Evolutionary conservation across 192 early-diverging fungal species (phyloP).

Genomic region (Spizellomyces sp.): DNA sequence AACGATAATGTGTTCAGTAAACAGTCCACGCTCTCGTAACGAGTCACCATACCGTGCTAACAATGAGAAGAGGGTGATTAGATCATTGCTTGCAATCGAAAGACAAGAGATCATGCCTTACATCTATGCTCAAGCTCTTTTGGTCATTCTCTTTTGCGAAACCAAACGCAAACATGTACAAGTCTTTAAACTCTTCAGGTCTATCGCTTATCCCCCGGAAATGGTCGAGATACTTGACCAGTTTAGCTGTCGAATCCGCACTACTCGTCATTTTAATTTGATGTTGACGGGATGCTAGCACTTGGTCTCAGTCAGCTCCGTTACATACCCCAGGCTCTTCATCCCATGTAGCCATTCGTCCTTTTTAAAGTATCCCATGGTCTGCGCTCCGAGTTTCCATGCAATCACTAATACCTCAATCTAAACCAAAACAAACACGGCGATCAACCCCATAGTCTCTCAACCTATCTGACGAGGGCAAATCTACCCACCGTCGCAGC

Average conservation of each 20-base stretch:
- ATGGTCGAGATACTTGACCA: not conserved
- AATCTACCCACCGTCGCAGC: conserved; percentile 6
- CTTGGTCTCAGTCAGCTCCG: not conserved
- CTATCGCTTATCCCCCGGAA: conserved; percentile 18
- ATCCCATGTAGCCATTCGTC: conserved; percentile 35
- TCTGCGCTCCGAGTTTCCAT: conserved; percentile 27
- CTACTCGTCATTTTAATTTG: not conserved
- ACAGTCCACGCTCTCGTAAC: not conserved
- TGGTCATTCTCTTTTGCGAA: conserved; percentile 66
- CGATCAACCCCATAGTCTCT: not conserved
- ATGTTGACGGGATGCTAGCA: not conserved
- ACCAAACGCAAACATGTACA: conserved; percentile 64
- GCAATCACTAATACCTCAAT: conserved; percentile 35
- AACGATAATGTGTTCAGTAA: too few relatives aligned
- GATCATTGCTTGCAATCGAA: not conserved
- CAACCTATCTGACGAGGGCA: not conserved
- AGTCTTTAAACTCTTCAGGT: conserved; percentile 54
- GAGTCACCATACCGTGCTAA: not conserved
- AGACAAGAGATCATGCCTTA: conserved; percentile 20
- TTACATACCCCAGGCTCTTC: conserved; percentile 22
- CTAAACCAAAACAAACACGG: not conserved
- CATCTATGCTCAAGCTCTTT: conserved; percentile 63
- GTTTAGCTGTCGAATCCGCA: conserved; percentile 27
- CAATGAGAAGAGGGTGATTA: not conserved
- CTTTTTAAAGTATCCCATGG: conserved; percentile 35